Evolutionary conservation across 805 yeast species (phyloP), one percentile per base, ranked within the genome.

Genomic region (Kazachstania viticola): DNA sequence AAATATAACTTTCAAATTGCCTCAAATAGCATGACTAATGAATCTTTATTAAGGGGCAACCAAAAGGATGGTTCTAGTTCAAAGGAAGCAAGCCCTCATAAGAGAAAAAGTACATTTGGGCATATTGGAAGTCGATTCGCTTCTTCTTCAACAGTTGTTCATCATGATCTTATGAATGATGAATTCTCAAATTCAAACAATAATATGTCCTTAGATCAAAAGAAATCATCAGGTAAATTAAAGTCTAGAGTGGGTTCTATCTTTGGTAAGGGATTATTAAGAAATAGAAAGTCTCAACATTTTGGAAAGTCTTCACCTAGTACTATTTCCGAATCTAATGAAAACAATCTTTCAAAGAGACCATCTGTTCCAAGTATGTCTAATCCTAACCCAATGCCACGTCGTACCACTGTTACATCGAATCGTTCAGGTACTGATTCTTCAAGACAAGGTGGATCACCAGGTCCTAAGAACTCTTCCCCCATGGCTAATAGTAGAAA

Each of bases 171-270:
- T 34, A 41, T 52, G 51, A 46, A 51, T 37, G 39, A 46, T 19
- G 56, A 48, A 27, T 53, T 53, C 30, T 52, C 59, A 4, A 46
- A 45, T 32, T 37, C 51, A 14, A 33, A 34, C n/a, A 55, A 48
- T 29, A 63, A 40, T 49, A 46, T 32, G 25, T 41, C 55, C 14
- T 42, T 41, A 27, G 49, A 49, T 29, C 42, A 46, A 21, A 54
- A 51, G 31, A 57, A 56, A 36, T 38, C 56, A 14, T 46, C 54
- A 31, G 54, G 54, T 28, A 67, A 65, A 28, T 54, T 81, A 45
- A 73, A 72, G 54, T 78, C 85, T 5, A 74, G 62, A 46, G 78
- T 81, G 35, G 93, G 93, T 8, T 77, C 91, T 1, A 70, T 81
- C 39, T 74, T 81, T 45, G 76, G 79, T 28, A 35, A 73, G 22